These are phyloP conservation scores for Dactylellina leptospora DNA, from an alignment of 2,329 filamentous ascomycete genomes.

Conservation along the genomic window DNA sequence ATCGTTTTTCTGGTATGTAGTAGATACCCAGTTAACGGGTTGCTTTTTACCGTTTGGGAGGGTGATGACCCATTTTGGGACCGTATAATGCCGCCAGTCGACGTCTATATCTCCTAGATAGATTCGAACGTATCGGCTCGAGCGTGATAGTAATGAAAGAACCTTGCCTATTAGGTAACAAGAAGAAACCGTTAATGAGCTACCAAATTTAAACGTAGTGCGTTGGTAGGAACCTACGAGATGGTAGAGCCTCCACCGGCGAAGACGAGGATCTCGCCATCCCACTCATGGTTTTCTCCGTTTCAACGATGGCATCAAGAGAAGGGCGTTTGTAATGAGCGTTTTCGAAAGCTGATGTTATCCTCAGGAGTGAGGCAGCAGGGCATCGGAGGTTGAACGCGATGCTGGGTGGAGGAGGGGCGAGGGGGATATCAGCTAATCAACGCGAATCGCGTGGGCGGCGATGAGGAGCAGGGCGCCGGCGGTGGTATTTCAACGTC, in stretches of 20 bases:
- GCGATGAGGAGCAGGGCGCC: neutral
- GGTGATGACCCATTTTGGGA: conserved; percentile 48
- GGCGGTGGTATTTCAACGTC: conserved; percentile 5
- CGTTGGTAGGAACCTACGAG: conserved; percentile 29
- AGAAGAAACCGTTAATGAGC: neutral
- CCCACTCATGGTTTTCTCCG: conserved; percentile 29
- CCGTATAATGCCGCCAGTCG: conserved; percentile 48
- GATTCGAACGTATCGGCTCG: conserved; percentile 44
- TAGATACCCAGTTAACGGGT: conserved; percentile 32
- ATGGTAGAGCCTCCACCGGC: conserved; percentile 30
- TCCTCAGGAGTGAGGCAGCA: neutral
- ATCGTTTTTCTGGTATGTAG: conserved; percentile 33
- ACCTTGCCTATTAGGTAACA: conserved; percentile 31
- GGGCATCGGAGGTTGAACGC: conserved; percentile 26
- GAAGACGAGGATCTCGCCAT: conserved; percentile 28
- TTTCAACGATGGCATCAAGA: conserved; percentile 16
- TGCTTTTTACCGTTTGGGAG: conserved; percentile 48
- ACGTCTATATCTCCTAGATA: conserved; percentile 47
- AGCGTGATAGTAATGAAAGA: conserved; percentile 32
- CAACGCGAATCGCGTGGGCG: conserved; percentile 30
- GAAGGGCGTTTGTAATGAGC: neutral
- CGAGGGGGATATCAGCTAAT: neutral
- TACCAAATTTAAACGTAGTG: neutral
- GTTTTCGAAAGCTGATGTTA: neutral
- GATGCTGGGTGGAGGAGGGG: neutral